Evolutionary conservation across 1,139 yeast genomes (phyloP), one percentile per base, ranked within the genome.

Genomic region (Kurtzmaniella natalensis): DNA sequence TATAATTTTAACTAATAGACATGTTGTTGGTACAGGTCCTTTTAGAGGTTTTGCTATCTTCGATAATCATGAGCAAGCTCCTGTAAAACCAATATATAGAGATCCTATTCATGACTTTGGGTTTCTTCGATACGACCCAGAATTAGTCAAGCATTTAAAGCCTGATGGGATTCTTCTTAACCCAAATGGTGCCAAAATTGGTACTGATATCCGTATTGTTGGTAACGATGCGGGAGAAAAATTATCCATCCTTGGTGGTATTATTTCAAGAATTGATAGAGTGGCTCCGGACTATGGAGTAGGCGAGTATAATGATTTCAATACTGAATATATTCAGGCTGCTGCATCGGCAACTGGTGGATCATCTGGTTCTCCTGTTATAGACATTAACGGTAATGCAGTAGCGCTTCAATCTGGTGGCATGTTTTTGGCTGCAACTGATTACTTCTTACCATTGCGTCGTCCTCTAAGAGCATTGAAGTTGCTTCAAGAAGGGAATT

Each of bases 161-260:
- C 72, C 88, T 5, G 70, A 71, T 31, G 81, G 82, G 32, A 67
- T 89, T 34, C 74, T 75, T 31, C 64, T 89, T 39, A 71, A 73
- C 41, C 97, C 97, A 0, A 89, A 86, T 16, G 64, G 82, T 39
- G 96, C 96, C 18, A 72, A 75, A 48, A 87, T 89, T 15, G 96
- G 96, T 24, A 79, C 88, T 25, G 96, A 89, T 54, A 88, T 89
- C 48, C 72, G 96, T 53, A 96, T 89, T 23, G 89, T 88, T 30
- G 96, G 96, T 66, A 89, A 89, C 57, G 96, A 89, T 63, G 95
- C 95, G 5, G 96, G 96, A 51, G 96, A 89, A 56, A 88, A 88
- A 57, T 66, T 89, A 36, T 82, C 94, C 31, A 89, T 89, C 50
- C 64, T 88, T 44, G 78, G 95, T 2, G 96, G 96, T 22, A 86